A percentile compares a stretch with the other conserved stretches of the same genome.
Conservation (phyloP, 176 grass and related monocot species). For the Avena atlantica region DNA sequence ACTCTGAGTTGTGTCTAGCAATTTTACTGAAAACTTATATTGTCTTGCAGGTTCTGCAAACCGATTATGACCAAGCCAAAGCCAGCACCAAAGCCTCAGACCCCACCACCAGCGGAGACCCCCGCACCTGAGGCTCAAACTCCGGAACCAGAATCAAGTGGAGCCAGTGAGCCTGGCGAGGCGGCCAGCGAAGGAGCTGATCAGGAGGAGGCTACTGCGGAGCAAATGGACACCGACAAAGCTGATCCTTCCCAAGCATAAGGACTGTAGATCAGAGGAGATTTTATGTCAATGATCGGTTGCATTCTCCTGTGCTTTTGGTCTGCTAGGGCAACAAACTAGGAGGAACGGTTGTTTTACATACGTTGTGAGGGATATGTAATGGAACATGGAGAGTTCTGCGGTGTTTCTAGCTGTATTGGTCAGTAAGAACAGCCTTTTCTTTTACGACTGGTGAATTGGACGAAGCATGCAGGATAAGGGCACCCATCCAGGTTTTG, state of each 20-base stretch:
- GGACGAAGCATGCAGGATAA: background rate
- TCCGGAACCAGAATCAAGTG: slow-evolving; percentile 44
- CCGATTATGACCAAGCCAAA: slow-evolving; percentile 90
- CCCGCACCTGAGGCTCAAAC: slow-evolving; percentile 45
- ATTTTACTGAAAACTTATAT: background rate
- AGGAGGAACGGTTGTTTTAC: background rate
- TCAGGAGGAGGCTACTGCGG: slow-evolving; percentile 37
- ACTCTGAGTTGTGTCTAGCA: background rate
- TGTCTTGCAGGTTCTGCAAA: slow-evolving; percentile 74
- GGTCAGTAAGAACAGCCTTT: background rate
- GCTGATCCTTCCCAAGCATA: slow-evolving; percentile 42
- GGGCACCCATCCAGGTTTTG: slow-evolving; percentile 30
- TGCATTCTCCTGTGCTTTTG: slow-evolving; percentile 9
- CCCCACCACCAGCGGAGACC: slow-evolving; percentile 51
- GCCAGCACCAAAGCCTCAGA: slow-evolving; percentile 66
- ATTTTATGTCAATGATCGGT: background rate
- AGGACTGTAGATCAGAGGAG: background rate
- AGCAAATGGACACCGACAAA: slow-evolving; percentile 76
- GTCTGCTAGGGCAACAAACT: background rate
- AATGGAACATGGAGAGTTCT: slow-evolving; percentile 17
- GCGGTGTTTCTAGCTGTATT: slow-evolving; percentile 21
- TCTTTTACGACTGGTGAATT: background rate
- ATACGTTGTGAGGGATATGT: slow-evolving; percentile 45
- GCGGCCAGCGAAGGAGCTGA: slow-evolving; percentile 27
- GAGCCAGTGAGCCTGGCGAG: slow-evolving; percentile 1